These are phyloP conservation scores for Xylaria digitata DNA, from an alignment of 2,329 filamentous ascomycete species.

Conservation along the genomic window DNA sequence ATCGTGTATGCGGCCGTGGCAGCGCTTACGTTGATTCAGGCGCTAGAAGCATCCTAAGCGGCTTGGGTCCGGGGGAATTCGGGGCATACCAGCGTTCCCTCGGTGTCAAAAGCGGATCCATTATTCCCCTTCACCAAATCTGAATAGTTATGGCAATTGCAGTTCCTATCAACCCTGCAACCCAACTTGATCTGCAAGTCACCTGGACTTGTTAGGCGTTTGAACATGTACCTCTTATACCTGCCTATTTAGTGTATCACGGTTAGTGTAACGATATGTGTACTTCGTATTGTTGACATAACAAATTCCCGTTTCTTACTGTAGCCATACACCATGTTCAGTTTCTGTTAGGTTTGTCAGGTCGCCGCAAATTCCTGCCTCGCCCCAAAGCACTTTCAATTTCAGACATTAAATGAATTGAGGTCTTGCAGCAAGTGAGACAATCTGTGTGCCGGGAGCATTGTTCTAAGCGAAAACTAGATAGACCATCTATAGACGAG, in stretches of 20 bases:
- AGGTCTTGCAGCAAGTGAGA: conserved; percentile 4
- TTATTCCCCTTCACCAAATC: conserved; percentile 13
- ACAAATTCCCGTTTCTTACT: conserved; percentile 29
- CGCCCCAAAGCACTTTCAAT: background rate
- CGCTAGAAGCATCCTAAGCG: conserved; percentile 25
- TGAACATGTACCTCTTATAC: conserved; percentile 20
- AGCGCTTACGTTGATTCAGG: conserved; percentile 30
- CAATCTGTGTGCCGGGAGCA: background rate
- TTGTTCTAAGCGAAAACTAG: background rate
- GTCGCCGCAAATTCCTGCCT: background rate
- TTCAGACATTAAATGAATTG: background rate
- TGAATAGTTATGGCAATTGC: conserved; percentile 9
- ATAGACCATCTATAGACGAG: background rate
- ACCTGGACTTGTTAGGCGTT: conserved; percentile 20
- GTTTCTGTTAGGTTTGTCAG: background rate
- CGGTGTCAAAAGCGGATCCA: conserved; percentile 28
- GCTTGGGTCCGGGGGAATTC: conserved; percentile 32
- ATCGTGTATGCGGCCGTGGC: conserved; percentile 13
- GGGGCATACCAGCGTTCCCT: conserved; percentile 18
- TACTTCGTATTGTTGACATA: background rate
- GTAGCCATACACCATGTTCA: conserved; percentile 1
- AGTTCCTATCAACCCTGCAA: conserved; percentile 28
- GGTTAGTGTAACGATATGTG: conserved; percentile 19
- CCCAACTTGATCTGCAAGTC: conserved; percentile 35
- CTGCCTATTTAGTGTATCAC: conserved; percentile 22